A percentile compares a stretch with the other conserved stretches of the same genome.
Conservation (phyloP, 2,329 filamentous ascomycete species). For the Graphilbum sp. region DNA sequence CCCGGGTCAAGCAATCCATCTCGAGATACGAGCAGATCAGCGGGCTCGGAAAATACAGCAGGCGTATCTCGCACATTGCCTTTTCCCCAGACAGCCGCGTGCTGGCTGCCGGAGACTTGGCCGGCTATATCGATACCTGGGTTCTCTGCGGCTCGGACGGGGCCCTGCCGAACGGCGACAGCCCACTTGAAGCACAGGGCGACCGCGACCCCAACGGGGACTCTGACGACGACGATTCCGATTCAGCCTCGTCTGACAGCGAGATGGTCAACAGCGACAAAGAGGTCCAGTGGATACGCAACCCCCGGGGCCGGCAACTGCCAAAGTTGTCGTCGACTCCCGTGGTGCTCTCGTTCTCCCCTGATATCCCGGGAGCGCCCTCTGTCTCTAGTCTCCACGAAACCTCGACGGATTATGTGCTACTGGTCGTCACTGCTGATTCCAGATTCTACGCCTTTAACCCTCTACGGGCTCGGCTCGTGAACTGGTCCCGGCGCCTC, state of each 20-base stretch:
- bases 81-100: slow-evolving; percentile 73
- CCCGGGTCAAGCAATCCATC: slow-evolving; percentile 24
- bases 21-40: slow-evolving; percentile 42
- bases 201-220: slow-evolving; percentile 7
- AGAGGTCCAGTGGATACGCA: slow-evolving; percentile 47
- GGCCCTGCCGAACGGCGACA: slow-evolving; percentile 10
- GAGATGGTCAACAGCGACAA: neutral
- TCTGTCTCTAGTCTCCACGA: slow-evolving; percentile 1
- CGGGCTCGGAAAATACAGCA: slow-evolving; percentile 59
- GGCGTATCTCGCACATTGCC: slow-evolving; percentile 53
- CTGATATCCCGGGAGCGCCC: slow-evolving; percentile 22
- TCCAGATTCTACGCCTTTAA: slow-evolving; percentile 64
- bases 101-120: slow-evolving; percentile 63
- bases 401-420: slow-evolving; percentile 26
- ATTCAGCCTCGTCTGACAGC: slow-evolving; percentile 6
- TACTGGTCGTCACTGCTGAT: slow-evolving; percentile 37
- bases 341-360: slow-evolving; percentile 51
- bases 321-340: slow-evolving; percentile 51
- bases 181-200: slow-evolving; percentile 17
- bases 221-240: slow-evolving; percentile 12
- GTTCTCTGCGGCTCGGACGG: slow-evolving; percentile 45
- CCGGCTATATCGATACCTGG: slow-evolving; percentile 81
- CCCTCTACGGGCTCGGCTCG: slow-evolving; percentile 57
- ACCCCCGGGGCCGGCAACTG: slow-evolving; percentile 52
- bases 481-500: slow-evolving; percentile 76